Percentiles rank a stretch among this genome's conserved stretches.
These are phyloP conservation scores for Aphanomyces stellatus DNA, from an alignment of 352 stramenopile genomes.

Conservation along the genomic window DNA sequence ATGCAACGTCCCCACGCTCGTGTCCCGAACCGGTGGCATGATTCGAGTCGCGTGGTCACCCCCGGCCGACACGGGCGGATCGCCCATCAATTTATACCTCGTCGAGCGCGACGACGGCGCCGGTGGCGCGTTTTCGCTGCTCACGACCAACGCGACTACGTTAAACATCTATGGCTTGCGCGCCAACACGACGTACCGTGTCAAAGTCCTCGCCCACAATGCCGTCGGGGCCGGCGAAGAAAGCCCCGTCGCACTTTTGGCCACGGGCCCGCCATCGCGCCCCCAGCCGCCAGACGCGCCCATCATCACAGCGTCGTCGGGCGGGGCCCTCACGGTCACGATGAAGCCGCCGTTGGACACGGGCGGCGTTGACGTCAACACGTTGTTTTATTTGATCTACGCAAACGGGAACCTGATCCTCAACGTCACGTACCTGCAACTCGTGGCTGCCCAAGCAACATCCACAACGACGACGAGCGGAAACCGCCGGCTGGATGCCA, in stretches of 20 bases:
- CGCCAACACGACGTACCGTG: constrained; percentile 29
- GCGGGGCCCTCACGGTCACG: constrained; percentile 35
- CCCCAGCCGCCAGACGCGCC: constrained; percentile 30
- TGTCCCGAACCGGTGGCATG: constrained; percentile 31
- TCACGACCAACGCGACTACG: background rate
- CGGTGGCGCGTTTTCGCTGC: constrained; percentile 22
- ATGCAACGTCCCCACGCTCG: constrained; percentile 21
- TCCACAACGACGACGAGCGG: background rate
- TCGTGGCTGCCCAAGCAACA: constrained; percentile 16
- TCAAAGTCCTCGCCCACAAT: constrained; percentile 41
- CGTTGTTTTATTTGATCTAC: constrained; percentile 44
- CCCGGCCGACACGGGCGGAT: constrained; percentile 36
- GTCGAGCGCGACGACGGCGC: constrained; percentile 25
- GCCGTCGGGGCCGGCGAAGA: constrained; percentile 27
- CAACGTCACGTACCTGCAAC: constrained; percentile 32
- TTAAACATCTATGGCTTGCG: constrained; percentile 28
- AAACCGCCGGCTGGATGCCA: constrained; percentile 23
- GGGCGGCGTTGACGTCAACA: constrained; percentile 27
- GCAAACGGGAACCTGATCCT: constrained; percentile 29
- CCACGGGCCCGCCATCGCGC: constrained; percentile 26
- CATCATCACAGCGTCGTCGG: constrained; percentile 25
- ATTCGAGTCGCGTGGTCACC: constrained; percentile 35
- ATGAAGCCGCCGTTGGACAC: constrained; percentile 52
- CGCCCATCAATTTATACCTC: constrained; percentile 27
- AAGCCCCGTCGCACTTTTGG: constrained; percentile 29